These are phyloP conservation scores for Paramyrothecium roridum DNA, from an alignment of 2,329 filamentous ascomycete species.

Conservation along the genomic window DNA sequence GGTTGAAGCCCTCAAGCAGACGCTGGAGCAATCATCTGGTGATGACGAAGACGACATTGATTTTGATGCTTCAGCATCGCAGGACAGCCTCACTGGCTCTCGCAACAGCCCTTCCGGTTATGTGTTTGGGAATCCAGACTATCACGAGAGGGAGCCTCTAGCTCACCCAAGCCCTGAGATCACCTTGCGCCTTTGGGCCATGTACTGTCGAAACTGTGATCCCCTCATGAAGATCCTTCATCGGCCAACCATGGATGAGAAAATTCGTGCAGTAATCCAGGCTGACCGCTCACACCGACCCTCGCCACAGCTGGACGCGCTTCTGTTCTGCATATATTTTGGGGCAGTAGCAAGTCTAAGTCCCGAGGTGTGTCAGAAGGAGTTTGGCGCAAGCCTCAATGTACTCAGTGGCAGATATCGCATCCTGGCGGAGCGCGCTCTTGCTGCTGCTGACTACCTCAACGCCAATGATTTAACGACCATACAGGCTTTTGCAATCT, in stretches of 20 bases:
- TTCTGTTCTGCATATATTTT: slow-evolving; percentile 42
- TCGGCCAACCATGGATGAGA: slow-evolving; percentile 31
- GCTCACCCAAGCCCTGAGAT: slow-evolving; percentile 33
- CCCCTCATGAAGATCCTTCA: slow-evolving; percentile 42
- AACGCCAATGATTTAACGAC: slow-evolving; percentile 34
- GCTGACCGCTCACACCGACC: slow-evolving; percentile 9
- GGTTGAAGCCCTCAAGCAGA: slow-evolving; percentile 41
- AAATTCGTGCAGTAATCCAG: slow-evolving; percentile 21
- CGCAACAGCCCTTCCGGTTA: slow-evolving; percentile 21
- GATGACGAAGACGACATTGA: slow-evolving; percentile 31
- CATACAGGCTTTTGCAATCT: slow-evolving; percentile 38
- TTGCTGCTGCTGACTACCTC: slow-evolving; percentile 40
- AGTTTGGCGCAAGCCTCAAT: slow-evolving; percentile 30
- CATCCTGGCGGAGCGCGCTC: slow-evolving; percentile 30
- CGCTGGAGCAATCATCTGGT: slow-evolving; percentile 39
- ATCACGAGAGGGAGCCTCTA: slow-evolving; percentile 13
- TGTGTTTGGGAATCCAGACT: slow-evolving; percentile 19
- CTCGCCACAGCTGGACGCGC: slow-evolving; percentile 25
- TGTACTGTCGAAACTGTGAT: slow-evolving; percentile 38
- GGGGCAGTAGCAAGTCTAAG: slow-evolving; percentile 31
- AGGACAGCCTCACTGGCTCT: slow-evolving; percentile 9
- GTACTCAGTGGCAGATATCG: slow-evolving; percentile 27
- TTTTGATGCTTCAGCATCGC: slow-evolving; percentile 25
- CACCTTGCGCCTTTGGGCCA: slow-evolving; percentile 30
- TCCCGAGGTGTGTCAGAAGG: slow-evolving; percentile 22